Conservation (phyloP, 371 early-diverging fungal species). For the Smittium culicis region DNA sequence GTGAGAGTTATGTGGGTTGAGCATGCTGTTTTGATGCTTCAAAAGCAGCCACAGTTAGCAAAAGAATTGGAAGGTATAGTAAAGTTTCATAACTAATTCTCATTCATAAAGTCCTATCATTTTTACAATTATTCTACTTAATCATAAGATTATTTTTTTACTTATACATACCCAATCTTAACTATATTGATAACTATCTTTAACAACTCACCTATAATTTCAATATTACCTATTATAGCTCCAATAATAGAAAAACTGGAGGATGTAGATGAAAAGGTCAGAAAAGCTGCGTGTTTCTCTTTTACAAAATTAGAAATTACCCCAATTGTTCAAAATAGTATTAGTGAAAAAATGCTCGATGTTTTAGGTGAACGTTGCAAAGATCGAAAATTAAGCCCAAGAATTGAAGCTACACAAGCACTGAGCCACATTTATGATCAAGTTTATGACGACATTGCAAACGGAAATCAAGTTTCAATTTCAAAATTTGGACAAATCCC, state of each 20-base stretch:
- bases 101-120: too few relatives aligned
- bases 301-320: slow-evolving; percentile 49
- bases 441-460: slow-evolving; percentile 51
- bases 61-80: slow-evolving; percentile 47
- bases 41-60: slow-evolving; percentile 47
- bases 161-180: background rate
- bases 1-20: slow-evolving; percentile 70
- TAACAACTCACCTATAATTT: too few relatives aligned
- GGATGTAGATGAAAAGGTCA: slow-evolving; percentile 90
- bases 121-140: background rate
- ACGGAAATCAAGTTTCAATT: slow-evolving; percentile 16
- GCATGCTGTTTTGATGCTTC: slow-evolving; percentile 42
- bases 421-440: slow-evolving; percentile 54
- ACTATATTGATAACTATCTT: too few relatives aligned
- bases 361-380: slow-evolving; percentile 61
- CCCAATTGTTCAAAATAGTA: slow-evolving; percentile 31
- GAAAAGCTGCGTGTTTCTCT: slow-evolving; percentile 52
- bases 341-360: slow-evolving; percentile 43
- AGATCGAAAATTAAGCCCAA: slow-evolving; percentile 67
- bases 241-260: slow-evolving; percentile 53
- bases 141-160: background rate
- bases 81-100: too few relatives aligned
- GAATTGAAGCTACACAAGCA: slow-evolving; percentile 58
- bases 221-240: slow-evolving; percentile 10
- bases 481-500: slow-evolving; percentile 72